These are phyloP conservation scores for Puccinia hordei DNA, from an alignment of 1,284 basidiomycete species.

Conservation along the genomic window DNA sequence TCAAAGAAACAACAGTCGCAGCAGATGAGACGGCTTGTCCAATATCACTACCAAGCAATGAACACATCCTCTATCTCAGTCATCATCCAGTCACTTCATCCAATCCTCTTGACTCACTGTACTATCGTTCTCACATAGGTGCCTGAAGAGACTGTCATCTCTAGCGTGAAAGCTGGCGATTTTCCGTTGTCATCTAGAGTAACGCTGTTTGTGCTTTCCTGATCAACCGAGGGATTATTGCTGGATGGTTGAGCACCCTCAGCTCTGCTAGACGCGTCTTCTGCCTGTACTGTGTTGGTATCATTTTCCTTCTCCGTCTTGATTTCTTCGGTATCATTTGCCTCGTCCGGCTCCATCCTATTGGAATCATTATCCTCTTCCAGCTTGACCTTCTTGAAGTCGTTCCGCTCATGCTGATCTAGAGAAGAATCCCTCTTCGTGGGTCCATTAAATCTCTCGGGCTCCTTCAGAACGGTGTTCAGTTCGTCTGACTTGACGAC, in stretches of 20 bases:
- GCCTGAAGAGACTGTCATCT: slow-evolving; percentile 89
- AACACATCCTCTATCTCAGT: not conserved
- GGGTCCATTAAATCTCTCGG: not conserved
- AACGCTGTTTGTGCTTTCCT: slow-evolving; percentile 54
- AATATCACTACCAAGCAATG: slow-evolving; percentile 65
- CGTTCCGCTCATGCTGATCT: not conserved
- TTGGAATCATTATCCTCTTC: slow-evolving; percentile 46
- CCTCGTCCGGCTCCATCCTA: slow-evolving; percentile 58
- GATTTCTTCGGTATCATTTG: slow-evolving; percentile 56
- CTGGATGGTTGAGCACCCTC: not conserved
- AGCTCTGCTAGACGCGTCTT: not conserved
- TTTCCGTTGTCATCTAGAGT: slow-evolving; percentile 51
- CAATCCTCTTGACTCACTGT: slow-evolving; percentile 65
- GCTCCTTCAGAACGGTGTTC: slow-evolving; percentile 54
- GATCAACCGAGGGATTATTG: slow-evolving; percentile 3
- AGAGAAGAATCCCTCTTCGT: slow-evolving; percentile 11
- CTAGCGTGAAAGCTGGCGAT: slow-evolving; percentile 79
- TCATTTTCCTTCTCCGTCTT: slow-evolving; percentile 53
- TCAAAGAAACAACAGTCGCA: slow-evolving; percentile 86
- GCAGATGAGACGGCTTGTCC: slow-evolving; percentile 77
- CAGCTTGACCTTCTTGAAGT: slow-evolving; percentile 60
- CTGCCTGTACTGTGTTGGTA: slow-evolving; percentile 59
- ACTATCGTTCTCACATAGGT: slow-evolving; percentile 79
- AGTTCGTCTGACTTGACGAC: slow-evolving; percentile 19
- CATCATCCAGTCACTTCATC: not conserved